These are phyloP conservation scores for Auriscalpium microsporum DNA, from an alignment of 768 basidiomycete genomes.

Conservation along the genomic window DNA sequence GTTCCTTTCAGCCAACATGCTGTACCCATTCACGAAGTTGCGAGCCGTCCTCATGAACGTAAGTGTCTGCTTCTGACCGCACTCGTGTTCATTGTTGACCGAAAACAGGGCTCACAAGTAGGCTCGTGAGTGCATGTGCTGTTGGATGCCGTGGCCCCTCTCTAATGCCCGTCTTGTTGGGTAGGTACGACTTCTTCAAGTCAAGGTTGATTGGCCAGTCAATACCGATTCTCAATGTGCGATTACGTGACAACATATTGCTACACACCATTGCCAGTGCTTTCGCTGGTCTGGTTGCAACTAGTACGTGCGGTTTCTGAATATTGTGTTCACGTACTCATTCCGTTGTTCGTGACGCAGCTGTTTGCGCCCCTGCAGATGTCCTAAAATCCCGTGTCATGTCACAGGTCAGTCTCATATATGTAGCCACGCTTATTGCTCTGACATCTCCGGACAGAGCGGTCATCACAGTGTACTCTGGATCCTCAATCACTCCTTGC, in stretches of 20 bases:
- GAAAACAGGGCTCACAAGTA: constrained; percentile 62
- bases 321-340: not conserved
- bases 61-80: constrained; percentile 21
- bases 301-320: constrained; percentile 40
- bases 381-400: constrained; percentile 71
- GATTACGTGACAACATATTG: constrained; percentile 55
- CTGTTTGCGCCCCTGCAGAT: constrained; percentile 72
- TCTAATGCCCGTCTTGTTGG: constrained; percentile 1
- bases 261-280: constrained; percentile 63
- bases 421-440: not conserved
- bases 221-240: constrained; percentile 48
- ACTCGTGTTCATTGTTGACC: not conserved
- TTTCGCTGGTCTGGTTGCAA: constrained; percentile 67
- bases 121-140: constrained; percentile 54
- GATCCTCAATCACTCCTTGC: constrained; percentile 51
- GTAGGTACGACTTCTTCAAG: constrained; percentile 76
- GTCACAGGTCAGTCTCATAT: constrained; percentile 47
- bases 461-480: constrained; percentile 38
- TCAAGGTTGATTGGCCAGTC: constrained; percentile 40
- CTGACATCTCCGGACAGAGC: constrained; percentile 31
- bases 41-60: constrained; percentile 74
- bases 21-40: constrained; percentile 24
- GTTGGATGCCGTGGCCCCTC: not conserved
- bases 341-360: constrained; percentile 28
- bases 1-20: not conserved